These are phyloP conservation scores for Metschnikowia baotianmanensis DNA, from an alignment of 805 yeast genomes.

Conservation along the genomic window DNA sequence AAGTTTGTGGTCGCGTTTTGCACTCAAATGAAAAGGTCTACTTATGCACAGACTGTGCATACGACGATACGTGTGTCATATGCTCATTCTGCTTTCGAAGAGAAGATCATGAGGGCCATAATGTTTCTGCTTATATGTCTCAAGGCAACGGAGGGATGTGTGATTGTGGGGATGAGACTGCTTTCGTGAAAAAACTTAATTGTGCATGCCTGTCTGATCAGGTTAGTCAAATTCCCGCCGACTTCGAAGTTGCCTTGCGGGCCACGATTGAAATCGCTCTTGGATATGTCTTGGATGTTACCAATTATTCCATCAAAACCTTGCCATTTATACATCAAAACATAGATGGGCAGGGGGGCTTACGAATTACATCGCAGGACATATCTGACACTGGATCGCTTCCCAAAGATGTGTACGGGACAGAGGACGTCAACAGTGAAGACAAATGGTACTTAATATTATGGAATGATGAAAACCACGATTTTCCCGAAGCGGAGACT, in stretches of 20 bases:
- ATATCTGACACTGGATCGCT: slow-evolving; percentile 34
- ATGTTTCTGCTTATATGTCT: slow-evolving; percentile 53
- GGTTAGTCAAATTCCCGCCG: slow-evolving; percentile 9
- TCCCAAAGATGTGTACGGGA: slow-evolving; percentile 32
- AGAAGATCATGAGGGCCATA: slow-evolving; percentile 65
- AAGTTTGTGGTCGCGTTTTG: slow-evolving; percentile 68
- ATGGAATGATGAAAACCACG: slow-evolving; percentile 82
- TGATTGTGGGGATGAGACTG: slow-evolving; percentile 71
- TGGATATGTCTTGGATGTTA: slow-evolving; percentile 45
- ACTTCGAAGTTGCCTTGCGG: slow-evolving; percentile 20
- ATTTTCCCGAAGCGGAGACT: slow-evolving; percentile 50
- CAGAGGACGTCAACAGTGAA: slow-evolving; percentile 31
- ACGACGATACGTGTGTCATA: slow-evolving; percentile 74
- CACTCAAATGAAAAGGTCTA: slow-evolving; percentile 63
- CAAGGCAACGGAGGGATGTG: slow-evolving; percentile 51
- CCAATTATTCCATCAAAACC: slow-evolving; percentile 36
- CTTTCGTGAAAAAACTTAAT: slow-evolving; percentile 52
- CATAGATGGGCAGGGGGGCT: slow-evolving; percentile 24
- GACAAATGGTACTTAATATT: slow-evolving; percentile 47
- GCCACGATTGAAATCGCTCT: slow-evolving; percentile 34
- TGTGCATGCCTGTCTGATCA: slow-evolving; percentile 42
- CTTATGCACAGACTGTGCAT: slow-evolving; percentile 73
- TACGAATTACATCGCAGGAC: slow-evolving; percentile 22
- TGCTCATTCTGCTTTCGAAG: slow-evolving; percentile 72
- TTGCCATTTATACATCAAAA: slow-evolving; percentile 39